A percentile compares a stretch with the other conserved stretches of the same genome.
Evolutionary conservation across 1,139 yeast genomes (phyloP).

Genomic region (Suhomyces kunorum): DNA sequence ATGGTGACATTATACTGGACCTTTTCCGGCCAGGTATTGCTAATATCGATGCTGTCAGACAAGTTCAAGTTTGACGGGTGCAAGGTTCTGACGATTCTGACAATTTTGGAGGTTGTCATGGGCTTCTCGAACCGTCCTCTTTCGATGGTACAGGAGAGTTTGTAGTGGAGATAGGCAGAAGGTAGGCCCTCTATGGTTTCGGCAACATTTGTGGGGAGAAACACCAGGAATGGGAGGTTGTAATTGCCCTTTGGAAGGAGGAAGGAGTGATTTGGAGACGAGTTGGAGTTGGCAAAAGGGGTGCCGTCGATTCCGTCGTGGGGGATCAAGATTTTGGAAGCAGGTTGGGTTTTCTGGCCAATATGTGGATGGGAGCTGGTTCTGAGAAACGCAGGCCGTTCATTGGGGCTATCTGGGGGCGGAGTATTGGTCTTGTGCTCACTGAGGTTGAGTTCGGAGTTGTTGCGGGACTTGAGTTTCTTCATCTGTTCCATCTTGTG

Average conservation of each 20-base stretch:
- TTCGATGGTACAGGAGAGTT: conserved; percentile 55
- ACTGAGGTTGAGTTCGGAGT: conserved; percentile 8
- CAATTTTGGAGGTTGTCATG: conserved; percentile 32
- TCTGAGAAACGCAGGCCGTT: conserved; percentile 21
- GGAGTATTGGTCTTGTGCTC: not conserved
- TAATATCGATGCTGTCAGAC: conserved; percentile 58
- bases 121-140: conserved; percentile 52
- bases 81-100: conserved; percentile 50
- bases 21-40: conserved; percentile 65
- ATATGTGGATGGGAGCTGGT: conserved; percentile 23
- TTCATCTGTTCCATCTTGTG: conserved; percentile 17
- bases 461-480: conserved; percentile 7
- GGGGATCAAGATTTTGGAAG: conserved; percentile 26
- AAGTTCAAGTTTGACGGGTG: conserved; percentile 52
- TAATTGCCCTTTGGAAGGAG: conserved; percentile 65
- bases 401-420: conserved; percentile 4
- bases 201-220: conserved; percentile 59
- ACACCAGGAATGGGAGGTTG: conserved; percentile 59
- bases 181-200: conserved; percentile 68
- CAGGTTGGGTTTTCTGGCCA: conserved; percentile 6
- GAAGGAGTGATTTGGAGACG: conserved; percentile 37
- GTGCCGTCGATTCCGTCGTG: conserved; percentile 48
- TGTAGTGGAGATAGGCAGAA: conserved; percentile 58
- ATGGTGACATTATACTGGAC: conserved; percentile 62
- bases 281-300: conserved; percentile 33